Conservation (phyloP, 164 flowering plant genomes). For the Stephania japonica region DNA sequence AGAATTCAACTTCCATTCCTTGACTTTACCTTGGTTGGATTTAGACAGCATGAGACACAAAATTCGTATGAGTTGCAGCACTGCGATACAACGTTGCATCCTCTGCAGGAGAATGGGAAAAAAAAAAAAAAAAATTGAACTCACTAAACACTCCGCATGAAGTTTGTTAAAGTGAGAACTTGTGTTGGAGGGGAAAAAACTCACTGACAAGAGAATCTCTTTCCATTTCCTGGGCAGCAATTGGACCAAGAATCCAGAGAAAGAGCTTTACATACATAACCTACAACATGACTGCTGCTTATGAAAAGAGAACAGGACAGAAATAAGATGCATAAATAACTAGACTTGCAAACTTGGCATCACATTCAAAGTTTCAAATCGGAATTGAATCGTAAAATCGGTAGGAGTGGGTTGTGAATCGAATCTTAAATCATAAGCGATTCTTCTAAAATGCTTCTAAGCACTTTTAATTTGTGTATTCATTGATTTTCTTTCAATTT, state of each 20-base stretch:
- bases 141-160: conserved; percentile 2
- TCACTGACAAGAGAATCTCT: conserved; percentile 87
- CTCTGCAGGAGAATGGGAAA: conserved; percentile 39
- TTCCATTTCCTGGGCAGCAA: conserved; percentile 73
- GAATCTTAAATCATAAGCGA: too few species aligned
- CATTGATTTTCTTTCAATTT: too few species aligned
- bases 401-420: too few species aligned
- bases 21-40: conserved; percentile 52
- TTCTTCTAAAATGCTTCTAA: too few species aligned
- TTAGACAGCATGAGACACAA: conserved; percentile 92
- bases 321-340: not conserved
- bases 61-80: conserved; percentile 91
- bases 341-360: not conserved
- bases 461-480: too few species aligned
- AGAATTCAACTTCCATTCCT: not conserved
- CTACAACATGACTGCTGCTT: conserved; percentile 31
- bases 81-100: conserved; percentile 76
- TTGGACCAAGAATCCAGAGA: conserved; percentile 61
- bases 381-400: too few species aligned
- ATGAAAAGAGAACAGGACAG: not conserved
- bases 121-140: conserved; percentile 1
- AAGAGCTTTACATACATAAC: conserved; percentile 76
- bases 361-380: too few species aligned
- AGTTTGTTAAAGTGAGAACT: not conserved
- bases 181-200: conserved; percentile 26